These are phyloP conservation scores for Macrolepiota fuliginosa DNA, from an alignment of 768 basidiomycete species.

Conservation along the genomic window DNA sequence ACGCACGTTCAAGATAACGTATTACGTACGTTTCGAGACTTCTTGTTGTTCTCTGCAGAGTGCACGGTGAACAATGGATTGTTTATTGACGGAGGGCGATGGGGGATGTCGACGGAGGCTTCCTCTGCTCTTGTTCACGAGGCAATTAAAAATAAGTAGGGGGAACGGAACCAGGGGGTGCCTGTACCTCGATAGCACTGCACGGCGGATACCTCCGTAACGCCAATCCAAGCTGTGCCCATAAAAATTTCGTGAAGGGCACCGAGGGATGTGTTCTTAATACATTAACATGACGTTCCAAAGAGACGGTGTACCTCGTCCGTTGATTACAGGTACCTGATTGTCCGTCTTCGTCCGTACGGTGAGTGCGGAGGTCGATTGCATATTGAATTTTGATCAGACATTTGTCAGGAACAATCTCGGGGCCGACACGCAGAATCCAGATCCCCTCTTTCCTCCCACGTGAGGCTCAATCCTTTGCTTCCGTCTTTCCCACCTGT, in stretches of 20 bases:
- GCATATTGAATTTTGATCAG: background rate
- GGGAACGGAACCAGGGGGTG: background rate
- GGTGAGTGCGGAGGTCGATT: too few species aligned
- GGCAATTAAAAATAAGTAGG: background rate
- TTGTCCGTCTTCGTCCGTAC: background rate
- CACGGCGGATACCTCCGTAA: background rate
- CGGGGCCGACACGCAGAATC: background rate
- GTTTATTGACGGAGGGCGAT: background rate
- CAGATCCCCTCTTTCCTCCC: background rate
- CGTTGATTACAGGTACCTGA: background rate
- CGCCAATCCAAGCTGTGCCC: background rate
- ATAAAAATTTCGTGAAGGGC: background rate
- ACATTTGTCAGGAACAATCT: conserved; percentile 2
- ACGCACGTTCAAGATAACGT: too few species aligned
- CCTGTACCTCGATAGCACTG: background rate
- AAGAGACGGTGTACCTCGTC: background rate
- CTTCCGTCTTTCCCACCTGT: background rate
- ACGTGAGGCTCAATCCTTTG: background rate
- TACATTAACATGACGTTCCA: background rate
- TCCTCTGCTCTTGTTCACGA: background rate
- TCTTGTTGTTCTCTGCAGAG: background rate
- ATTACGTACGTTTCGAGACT: background rate
- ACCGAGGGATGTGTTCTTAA: background rate
- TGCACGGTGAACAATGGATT: background rate
- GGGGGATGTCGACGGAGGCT: background rate